Conservation (phyloP, 345 rosid species). For the Viola odorata region DNA sequence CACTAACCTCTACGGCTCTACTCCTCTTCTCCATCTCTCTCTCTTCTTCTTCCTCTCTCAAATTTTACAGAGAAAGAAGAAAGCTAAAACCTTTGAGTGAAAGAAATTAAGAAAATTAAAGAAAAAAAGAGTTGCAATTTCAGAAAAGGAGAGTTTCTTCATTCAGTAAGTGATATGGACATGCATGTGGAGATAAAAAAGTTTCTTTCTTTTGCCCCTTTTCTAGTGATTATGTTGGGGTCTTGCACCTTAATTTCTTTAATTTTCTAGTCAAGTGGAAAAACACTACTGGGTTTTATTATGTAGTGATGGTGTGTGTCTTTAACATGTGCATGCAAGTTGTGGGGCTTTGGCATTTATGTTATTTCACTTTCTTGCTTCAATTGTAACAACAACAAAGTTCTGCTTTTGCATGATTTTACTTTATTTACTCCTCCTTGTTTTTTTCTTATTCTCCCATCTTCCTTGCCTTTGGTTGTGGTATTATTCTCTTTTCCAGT, state of each 20-base stretch:
- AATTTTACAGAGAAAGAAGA: too few relatives aligned
- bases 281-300: constrained; percentile 1
- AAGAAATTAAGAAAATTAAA: too few relatives aligned
- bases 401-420: not conserved
- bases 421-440: not conserved
- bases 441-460: not conserved
- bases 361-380: constrained; percentile 1
- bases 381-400: constrained; percentile 7
- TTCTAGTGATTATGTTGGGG: too few relatives aligned
- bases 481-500: not conserved
- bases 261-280: too few relatives aligned
- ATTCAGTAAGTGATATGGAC: too few relatives aligned
- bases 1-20: constrained; percentile 11
- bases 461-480: not conserved
- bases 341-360: constrained; percentile 10
- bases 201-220: too few relatives aligned
- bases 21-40: constrained; percentile 5
- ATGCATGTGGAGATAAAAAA: too few relatives aligned
- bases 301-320: not conserved
- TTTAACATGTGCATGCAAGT: constrained; percentile 26
- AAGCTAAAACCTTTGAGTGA: too few relatives aligned
- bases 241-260: not conserved
- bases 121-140: too few relatives aligned
- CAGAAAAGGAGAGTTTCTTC: too few relatives aligned
- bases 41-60: not conserved